Percentiles rank a stretch among this genome's conserved stretches.
These are phyloP conservation scores for Serendipita indica DNA, from an alignment of 768 basidiomycete genomes.

Conservation along the genomic window DNA sequence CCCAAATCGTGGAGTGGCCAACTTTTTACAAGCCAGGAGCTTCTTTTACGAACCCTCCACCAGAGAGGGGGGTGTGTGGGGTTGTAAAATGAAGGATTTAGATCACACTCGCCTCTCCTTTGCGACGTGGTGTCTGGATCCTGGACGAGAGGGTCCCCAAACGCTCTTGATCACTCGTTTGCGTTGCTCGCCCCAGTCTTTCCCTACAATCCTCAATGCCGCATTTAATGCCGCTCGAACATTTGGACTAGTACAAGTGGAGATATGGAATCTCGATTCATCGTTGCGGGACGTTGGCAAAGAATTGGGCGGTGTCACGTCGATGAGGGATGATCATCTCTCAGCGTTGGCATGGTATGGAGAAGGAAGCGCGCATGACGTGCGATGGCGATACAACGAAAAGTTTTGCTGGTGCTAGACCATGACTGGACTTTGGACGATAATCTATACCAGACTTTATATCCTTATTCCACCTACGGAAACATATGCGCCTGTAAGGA, in stretches of 20 bases:
- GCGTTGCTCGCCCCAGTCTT: constrained; percentile 20
- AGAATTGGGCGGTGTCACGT: constrained; percentile 22
- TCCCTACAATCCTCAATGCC: constrained; percentile 25
- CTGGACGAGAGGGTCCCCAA: constrained; percentile 18
- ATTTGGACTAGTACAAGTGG: constrained; percentile 26
- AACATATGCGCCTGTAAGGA: constrained; percentile 44
- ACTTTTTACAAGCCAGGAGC: constrained; percentile 24
- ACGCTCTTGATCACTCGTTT: constrained; percentile 34
- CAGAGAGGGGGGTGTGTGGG: constrained; percentile 19
- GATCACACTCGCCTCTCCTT: constrained; percentile 17
- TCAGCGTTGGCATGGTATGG: constrained; percentile 40
- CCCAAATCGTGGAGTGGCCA: constrained; percentile 31
- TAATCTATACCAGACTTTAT: too few species aligned
- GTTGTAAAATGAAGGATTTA: constrained; percentile 16
- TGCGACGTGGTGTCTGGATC: constrained; percentile 35
- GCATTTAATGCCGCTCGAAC: constrained; percentile 26
- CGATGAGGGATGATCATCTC: constrained; percentile 27
- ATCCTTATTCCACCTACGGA: constrained; percentile 16
- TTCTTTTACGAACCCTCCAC: constrained; percentile 12
- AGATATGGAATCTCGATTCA: constrained; percentile 33
- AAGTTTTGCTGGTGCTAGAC: constrained; percentile 21
- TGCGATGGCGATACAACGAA: constrained; percentile 38
- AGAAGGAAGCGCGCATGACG: constrained; percentile 19
- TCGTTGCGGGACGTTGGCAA: constrained; percentile 21
- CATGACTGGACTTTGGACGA: not conserved